A percentile compares a stretch with the other conserved stretches of the same genome.
Conservation (phyloP, 768 basidiomycete genomes). For the Panus rudis region DNA sequence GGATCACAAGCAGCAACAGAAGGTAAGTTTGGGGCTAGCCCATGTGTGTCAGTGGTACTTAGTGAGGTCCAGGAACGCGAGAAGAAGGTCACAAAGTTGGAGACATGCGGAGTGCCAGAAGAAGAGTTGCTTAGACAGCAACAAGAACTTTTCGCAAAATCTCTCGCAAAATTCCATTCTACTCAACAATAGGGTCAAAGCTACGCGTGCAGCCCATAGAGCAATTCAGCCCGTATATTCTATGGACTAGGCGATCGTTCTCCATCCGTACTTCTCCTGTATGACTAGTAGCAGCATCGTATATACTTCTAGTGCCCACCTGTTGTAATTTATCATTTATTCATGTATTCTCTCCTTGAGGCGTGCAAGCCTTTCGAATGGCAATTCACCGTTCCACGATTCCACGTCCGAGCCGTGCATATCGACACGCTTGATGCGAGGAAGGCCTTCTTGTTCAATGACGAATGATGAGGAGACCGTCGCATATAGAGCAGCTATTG, state of each 20-base stretch:
- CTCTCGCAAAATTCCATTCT: slow-evolving; percentile 72
- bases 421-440: slow-evolving; percentile 32
- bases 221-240: too few species aligned
- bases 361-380: background rate
- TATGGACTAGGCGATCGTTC: too few species aligned
- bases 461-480: slow-evolving; percentile 76
- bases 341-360: background rate
- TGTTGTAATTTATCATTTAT: slow-evolving; percentile 1
- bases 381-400: background rate
- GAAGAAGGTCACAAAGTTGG: slow-evolving; percentile 87
- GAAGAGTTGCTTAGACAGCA: slow-evolving; percentile 86
- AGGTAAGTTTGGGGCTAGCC: slow-evolving; percentile 43
- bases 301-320: background rate
- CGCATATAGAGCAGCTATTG: slow-evolving; percentile 61
- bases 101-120: slow-evolving; percentile 82
- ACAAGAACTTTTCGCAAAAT: slow-evolving; percentile 88
- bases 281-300: background rate
- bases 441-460: slow-evolving; percentile 79
- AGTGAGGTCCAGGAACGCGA: slow-evolving; percentile 61
- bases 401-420: background rate
- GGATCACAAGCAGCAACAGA: slow-evolving; percentile 94
- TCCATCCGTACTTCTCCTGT: background rate
- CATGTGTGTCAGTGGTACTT: background rate
- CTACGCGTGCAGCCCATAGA: too few species aligned
- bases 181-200: slow-evolving; percentile 52